Evolutionary conservation across 768 basidiomycete species (phyloP).

Genomic region (Candolleomyces aberdarensis): DNA sequence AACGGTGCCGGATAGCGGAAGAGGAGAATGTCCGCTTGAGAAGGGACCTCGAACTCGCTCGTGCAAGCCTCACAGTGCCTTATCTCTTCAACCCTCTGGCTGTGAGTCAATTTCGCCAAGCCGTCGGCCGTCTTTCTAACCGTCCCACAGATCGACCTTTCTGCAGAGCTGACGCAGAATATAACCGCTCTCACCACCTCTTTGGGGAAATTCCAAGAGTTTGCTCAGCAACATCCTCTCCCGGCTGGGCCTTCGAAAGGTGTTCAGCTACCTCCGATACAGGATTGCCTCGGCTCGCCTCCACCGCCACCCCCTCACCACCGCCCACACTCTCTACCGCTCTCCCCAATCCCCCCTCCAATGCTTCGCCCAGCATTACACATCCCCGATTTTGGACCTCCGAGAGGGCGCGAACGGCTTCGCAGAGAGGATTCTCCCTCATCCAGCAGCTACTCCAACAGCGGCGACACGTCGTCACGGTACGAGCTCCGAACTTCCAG

Average conservation of each 20-base stretch:
- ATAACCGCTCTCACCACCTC: constrained; percentile 46
- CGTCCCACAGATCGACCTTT: constrained; percentile 42
- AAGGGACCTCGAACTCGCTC: constrained; percentile 43
- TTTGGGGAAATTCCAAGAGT: constrained; percentile 51
- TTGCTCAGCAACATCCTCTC: constrained; percentile 23
- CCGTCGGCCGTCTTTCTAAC: not conserved
- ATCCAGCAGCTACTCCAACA: constrained; percentile 4
- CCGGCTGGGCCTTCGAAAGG: constrained; percentile 6
- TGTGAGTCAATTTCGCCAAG: constrained; percentile 20
- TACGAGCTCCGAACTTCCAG: constrained; percentile 19
- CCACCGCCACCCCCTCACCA: constrained; percentile 25
- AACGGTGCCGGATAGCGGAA: constrained; percentile 49
- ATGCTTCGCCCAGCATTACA: not conserved
- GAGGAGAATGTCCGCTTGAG: constrained; percentile 51
- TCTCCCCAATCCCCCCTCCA: not conserved
- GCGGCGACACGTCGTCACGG: not conserved
- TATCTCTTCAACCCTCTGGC: constrained; percentile 26
- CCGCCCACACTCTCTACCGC: constrained; percentile 18
- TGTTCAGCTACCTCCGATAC: constrained; percentile 9
- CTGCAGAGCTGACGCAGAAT: constrained; percentile 48
- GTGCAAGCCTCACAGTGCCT: constrained; percentile 34
- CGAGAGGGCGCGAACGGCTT: constrained; percentile 26
- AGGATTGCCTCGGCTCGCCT: constrained; percentile 7
- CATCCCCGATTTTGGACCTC: constrained; percentile 1
- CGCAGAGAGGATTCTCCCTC: constrained; percentile 29